Evolutionary conservation across 2,329 filamentous ascomycete genomes (phyloP).

Genomic region (Aspergillus fructus): DNA sequence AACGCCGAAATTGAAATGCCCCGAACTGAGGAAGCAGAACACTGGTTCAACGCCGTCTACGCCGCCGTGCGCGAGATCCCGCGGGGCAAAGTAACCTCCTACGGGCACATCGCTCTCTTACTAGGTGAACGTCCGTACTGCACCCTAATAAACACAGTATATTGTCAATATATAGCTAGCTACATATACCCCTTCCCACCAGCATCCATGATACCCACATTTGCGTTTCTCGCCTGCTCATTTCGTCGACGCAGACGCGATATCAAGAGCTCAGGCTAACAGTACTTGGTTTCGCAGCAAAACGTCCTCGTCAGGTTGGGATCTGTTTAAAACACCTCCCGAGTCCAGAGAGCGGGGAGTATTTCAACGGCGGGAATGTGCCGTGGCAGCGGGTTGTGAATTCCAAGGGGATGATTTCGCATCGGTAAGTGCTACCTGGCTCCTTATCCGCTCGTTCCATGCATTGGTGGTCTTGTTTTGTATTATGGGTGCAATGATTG

Average conservation of each 20-base stretch:
- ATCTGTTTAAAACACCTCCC: slow-evolving; percentile 86
- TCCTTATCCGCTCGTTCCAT: not conserved
- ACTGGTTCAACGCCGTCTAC: slow-evolving; percentile 67
- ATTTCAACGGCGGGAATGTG: slow-evolving; percentile 74
- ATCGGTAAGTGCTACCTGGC: slow-evolving; percentile 57
- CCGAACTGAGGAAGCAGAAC: slow-evolving; percentile 49
- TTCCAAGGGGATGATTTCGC: slow-evolving; percentile 80
- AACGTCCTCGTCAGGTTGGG: slow-evolving; percentile 80
- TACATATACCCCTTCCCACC: too few species aligned
- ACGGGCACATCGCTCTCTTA: slow-evolving; percentile 68
- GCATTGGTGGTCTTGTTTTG: not conserved
- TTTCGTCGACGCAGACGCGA: too few species aligned
- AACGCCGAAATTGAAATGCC: slow-evolving; percentile 32
- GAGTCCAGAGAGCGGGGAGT: slow-evolving; percentile 43
- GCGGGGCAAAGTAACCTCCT: slow-evolving; percentile 77
- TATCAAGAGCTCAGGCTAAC: too few species aligned
- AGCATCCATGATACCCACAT: too few species aligned
- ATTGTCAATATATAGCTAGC: slow-evolving; percentile 28
- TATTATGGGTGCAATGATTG: too few species aligned
- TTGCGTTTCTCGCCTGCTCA: too few species aligned
- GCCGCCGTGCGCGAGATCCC: slow-evolving; percentile 83
- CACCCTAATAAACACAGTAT: too few species aligned
- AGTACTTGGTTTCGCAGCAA: slow-evolving; percentile 47
- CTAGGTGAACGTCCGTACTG: slow-evolving; percentile 55
- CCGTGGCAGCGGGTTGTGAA: slow-evolving; percentile 96